Base-by-base conservation (phyloP, 345 rosid genomes). In the Nephelium lappaceum region DNA sequence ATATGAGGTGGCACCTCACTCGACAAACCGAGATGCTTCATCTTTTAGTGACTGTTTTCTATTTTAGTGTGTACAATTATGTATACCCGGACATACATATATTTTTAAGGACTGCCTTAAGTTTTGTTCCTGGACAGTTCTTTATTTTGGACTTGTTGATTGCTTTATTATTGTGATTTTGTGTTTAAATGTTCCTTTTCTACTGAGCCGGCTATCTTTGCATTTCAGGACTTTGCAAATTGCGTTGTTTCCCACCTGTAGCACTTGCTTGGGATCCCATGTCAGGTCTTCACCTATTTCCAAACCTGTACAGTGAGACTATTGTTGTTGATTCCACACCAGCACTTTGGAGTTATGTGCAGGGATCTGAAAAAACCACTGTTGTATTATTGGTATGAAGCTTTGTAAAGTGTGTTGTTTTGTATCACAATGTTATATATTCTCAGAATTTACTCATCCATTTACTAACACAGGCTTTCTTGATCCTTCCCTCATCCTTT, bases 211-310 rank as follows among this genome's bases (percentile, higher is more conserved):
- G 67, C 76, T 67, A 78, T 72, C 62, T 41, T 69, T 64, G n/a
- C 67, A 77, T 69, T 89, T 69, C 91, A 96, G 99, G 88, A 80
- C 94, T 96, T 85, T 96, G 99, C 90, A 96, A 89, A 85, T 77
- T 94, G 84, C 97, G 99, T 61, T 96, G 99, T 82, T 96, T 96
- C 84, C 99, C 99, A 79, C 99, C 99, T 53, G 92, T 91, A 47
- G 99, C 93, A 65, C 92, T 96, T 86, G 99, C 93, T 79, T 96
- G 99, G 99, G 99, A 94, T 86, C 82, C 92, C 58, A 87, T 86
- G 43, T 88, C 97, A 69, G 99, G 98, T 69, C 89, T 93, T 72
- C 90, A 96, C 66, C 77, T 93, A 61, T 87, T 91, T 85, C 97
- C 98, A 67, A 94, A 88, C 82, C 86, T 91, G 75, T 84, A 82